A percentile compares a stretch with the other conserved stretches of the same genome.
Conservation (phyloP, 345 rosid genomes). For the Populus deltoides region DNA sequence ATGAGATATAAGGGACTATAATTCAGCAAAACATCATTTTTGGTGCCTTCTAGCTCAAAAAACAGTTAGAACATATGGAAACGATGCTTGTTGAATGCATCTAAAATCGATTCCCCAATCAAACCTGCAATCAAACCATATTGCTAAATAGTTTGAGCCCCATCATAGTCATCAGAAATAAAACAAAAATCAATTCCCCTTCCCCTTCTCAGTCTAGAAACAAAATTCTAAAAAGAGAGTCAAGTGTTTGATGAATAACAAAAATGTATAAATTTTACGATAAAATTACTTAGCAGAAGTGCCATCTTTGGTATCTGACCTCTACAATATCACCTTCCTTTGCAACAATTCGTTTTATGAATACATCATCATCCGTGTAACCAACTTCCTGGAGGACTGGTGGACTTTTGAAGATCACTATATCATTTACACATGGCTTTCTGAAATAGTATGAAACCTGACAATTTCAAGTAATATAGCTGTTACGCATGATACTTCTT, state of each 20-base stretch:
- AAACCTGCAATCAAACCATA: too few relatives aligned
- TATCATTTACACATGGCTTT: constrained; percentile 90
- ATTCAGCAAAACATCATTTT: background rate
- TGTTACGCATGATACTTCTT: background rate
- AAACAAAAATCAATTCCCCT: background rate
- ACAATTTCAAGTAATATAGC: constrained; percentile 7
- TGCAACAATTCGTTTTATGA: constrained; percentile 83
- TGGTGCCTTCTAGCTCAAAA: too few relatives aligned
- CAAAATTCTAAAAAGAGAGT: background rate
- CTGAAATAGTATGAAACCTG: constrained; percentile 88
- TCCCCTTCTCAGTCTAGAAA: background rate
- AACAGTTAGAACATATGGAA: too few relatives aligned
- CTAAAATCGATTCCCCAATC: too few relatives aligned
- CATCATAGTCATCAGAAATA: background rate
- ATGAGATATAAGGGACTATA: too few relatives aligned
- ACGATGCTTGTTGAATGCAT: too few relatives aligned
- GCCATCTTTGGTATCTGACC: constrained; percentile 39
- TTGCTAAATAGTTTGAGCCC: background rate
- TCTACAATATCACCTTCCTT: constrained; percentile 93
- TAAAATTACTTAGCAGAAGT: background rate
- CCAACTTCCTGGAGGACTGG: constrained; percentile 95
- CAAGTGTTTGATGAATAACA: background rate
- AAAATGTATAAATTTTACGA: background rate
- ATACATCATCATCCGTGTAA: constrained; percentile 87
- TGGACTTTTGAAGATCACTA: constrained; percentile 90